phyloP scores from a whole-genome alignment of 495 filamentous ascomycete species.

The Annulohypoxylon bovei region DNA sequence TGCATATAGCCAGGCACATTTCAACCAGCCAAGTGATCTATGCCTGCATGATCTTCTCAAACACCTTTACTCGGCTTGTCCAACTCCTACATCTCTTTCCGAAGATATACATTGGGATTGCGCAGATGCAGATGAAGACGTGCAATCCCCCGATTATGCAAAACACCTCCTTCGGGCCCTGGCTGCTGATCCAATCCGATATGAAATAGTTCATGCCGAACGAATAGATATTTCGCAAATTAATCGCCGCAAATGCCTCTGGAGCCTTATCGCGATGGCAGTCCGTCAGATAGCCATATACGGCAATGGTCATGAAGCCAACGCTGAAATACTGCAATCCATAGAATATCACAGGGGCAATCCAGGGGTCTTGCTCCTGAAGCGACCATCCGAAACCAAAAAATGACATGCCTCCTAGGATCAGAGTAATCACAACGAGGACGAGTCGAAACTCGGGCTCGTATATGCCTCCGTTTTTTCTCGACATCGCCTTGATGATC shows the following conservation, averaged over 20 bases:
- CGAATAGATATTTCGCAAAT: slow-evolving; percentile 57
- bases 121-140: slow-evolving; percentile 51
- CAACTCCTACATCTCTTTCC: slow-evolving; percentile 52
- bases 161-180: slow-evolving; percentile 54
- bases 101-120: slow-evolving; percentile 56
- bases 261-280: slow-evolving; percentile 56
- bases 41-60: slow-evolving; percentile 43
- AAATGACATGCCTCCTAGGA: slow-evolving; percentile 53
- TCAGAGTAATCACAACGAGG: slow-evolving; percentile 50
- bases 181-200: slow-evolving; percentile 50
- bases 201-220: slow-evolving; percentile 59
- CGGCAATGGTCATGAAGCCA: slow-evolving; percentile 53
- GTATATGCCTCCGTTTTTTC: slow-evolving; percentile 55
- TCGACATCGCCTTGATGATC: slow-evolving; percentile 51
- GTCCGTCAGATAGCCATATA: slow-evolving; percentile 56
- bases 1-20: not conserved
- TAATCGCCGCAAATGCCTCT: slow-evolving; percentile 57
- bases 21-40: not conserved
- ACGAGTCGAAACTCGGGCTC: slow-evolving; percentile 60
- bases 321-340: slow-evolving; percentile 56
- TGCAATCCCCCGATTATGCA: slow-evolving; percentile 53
- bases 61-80: slow-evolving; percentile 42
- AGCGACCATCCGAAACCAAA: slow-evolving; percentile 56
- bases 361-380: slow-evolving; percentile 50
- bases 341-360: slow-evolving; percentile 53